Evolutionary conservation across 306 rosid species (phyloP).

Genomic region (Oemleria cerasiformis): DNA sequence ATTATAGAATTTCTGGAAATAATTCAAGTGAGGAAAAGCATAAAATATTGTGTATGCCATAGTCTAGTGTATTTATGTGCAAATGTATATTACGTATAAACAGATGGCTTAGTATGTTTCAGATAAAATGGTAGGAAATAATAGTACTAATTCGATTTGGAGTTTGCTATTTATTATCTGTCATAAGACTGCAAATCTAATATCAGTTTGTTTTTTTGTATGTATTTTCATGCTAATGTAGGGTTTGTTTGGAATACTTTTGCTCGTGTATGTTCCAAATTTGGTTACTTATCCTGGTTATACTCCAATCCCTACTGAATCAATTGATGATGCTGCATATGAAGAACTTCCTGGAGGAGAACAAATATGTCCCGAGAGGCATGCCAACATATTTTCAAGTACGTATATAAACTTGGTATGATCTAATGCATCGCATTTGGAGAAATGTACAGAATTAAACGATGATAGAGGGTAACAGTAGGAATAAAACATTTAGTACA

Average conservation of each 20-base stretch:
- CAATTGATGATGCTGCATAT: slow-evolving; percentile 57
- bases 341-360: slow-evolving; percentile 90
- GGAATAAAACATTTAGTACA: not conserved
- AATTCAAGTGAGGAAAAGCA: not conserved
- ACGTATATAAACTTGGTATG: slow-evolving; percentile 31
- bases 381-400: slow-evolving; percentile 65
- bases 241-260: slow-evolving; percentile 81
- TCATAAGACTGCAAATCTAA: not conserved
- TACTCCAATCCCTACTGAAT: slow-evolving; percentile 56
- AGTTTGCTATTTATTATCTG: not conserved
- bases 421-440: slow-evolving; percentile 5
- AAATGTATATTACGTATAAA: not conserved
- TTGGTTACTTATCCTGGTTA: slow-evolving; percentile 91
- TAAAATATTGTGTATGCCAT: not conserved
- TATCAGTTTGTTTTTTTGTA: not conserved
- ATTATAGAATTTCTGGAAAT: not conserved
- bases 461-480: slow-evolving; percentile 1
- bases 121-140: slow-evolving; percentile 6
- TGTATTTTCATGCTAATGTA: slow-evolving; percentile 33
- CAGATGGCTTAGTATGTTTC: slow-evolving; percentile 1
- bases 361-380: slow-evolving; percentile 77
- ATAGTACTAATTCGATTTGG: not conserved
- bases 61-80: not conserved
- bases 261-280: slow-evolving; percentile 63
- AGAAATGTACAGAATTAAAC: slow-evolving; percentile 10